Evolutionary conservation across 176 grass and related monocot genomes (phyloP), one percentile per base, ranked within the genome.

Genomic region (Avena sativa): DNA sequence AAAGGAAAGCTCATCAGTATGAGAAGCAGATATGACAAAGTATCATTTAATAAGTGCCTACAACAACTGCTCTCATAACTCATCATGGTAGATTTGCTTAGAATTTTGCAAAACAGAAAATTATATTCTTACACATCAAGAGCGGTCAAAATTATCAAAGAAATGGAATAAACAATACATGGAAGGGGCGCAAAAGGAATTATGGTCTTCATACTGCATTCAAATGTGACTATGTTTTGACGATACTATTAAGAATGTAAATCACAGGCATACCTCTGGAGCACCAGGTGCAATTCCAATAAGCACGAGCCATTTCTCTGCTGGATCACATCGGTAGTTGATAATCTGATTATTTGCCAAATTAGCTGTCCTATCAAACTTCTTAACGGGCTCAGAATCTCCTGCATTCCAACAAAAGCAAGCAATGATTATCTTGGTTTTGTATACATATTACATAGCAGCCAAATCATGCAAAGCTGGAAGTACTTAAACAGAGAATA

Each of bases 201-300:
- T 36, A 32, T 36, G 1, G 20, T 62, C 17, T 32, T 86, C 23
- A 50, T 26, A 50, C 19, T 47, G 32, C 9, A 2, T 25, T 36
- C n/a, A 55, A 50, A 43, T 46, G 30, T 43, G 38, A 79, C 11
- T 34, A 2, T 55, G 1, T 79, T 49, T 66, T 40, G 19, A 71
- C 47, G 23, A 28, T n/a, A 44, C 9, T 32, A 76, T 26, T 52
- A 68, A 78, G 44, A 82, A 69, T 82, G 28, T 2, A 19, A 28
- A 36, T 38, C 9, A 79, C 32, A 15, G 44, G 40, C 4, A 55
- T 89, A 98, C 96, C 93, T 98, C 91, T 81, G 93, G 83, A 82
- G 96, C 90, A 82, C 96, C 96, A 80, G 93, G 93, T 48, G 93
- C 96, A 57, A 98, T 98, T 94, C 96, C 93, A 86, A 98, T 95